A percentile compares a stretch with the other conserved stretches of the same genome.
These are phyloP conservation scores for Monilinia fructigena DNA, from an alignment of 2,329 filamentous ascomycete genomes.

Conservation along the genomic window DNA sequence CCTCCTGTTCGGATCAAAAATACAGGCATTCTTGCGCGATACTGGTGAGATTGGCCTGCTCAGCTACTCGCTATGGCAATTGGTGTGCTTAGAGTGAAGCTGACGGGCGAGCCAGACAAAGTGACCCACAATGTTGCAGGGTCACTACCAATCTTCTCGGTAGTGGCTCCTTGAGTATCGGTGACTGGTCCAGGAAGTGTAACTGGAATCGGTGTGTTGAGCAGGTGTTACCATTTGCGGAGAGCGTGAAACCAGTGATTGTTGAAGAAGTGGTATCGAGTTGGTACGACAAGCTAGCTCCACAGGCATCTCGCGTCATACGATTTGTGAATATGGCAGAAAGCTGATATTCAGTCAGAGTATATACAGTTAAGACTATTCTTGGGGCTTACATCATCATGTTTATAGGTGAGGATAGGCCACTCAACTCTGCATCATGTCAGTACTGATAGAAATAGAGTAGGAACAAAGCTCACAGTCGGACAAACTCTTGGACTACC, in stretches of 20 bases:
- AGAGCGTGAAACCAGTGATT: conserved; percentile 42
- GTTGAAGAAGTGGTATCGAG: conserved; percentile 25
- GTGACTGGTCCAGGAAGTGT: conserved; percentile 41
- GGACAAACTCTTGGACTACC: conserved; percentile 22
- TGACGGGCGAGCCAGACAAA: conserved; percentile 47
- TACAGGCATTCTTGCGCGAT: not conserved
- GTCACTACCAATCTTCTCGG: conserved; percentile 53
- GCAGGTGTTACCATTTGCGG: conserved; percentile 40
- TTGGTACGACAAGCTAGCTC: conserved; percentile 29
- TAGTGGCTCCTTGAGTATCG: conserved; percentile 28
- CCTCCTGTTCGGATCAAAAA: conserved; percentile 2
- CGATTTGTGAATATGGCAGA: conserved; percentile 49
- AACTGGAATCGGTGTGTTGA: conserved; percentile 31
- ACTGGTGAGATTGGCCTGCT: not conserved
- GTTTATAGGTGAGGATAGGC: conserved; percentile 55
- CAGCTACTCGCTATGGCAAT: conserved; percentile 16
- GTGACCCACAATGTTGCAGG: conserved; percentile 52
- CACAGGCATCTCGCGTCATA: conserved; percentile 34
- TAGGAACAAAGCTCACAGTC: conserved; percentile 21
- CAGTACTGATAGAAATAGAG: not conserved
- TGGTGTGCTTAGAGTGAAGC: conserved; percentile 40
- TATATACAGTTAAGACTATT: not conserved
- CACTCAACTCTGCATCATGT: conserved; percentile 41
- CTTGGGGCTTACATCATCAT: conserved; percentile 50
- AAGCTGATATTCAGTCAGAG: conserved; percentile 22